Base-by-base conservation (phyloP, 177 flowering plant genomes). In the Telopea speciosissima region DNA sequence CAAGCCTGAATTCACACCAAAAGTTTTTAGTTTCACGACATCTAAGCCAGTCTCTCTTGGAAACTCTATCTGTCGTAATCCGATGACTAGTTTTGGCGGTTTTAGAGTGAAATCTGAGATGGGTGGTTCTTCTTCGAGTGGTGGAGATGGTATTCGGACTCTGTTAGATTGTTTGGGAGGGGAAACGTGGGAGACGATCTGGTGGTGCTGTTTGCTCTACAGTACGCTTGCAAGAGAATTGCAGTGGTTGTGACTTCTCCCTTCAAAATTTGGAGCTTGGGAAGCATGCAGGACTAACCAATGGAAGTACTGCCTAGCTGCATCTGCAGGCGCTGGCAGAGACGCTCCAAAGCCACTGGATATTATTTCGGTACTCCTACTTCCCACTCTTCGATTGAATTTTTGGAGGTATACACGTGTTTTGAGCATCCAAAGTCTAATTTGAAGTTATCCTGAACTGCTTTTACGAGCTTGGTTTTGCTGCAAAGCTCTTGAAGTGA, bases 331-430 rank as follows among this genome's bases (percentile, higher is more conserved):
- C 12, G 73, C 75, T 0, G 90, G 65, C 2, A 83, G 96, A 73
- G 97, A 95, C 76, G 85, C 82, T n/a, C 92, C 97, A 1, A 94
- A 94, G 83, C 97, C 97, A 0, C 89, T 94, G 25, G 99, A 92
- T 69, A 76, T 90, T 25, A 90, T 92, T 24, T 87, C 96, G 73
- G 99, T 92, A 75, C 24, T 67, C 73, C 69, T 69, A 58, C 36
- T 79, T n/a, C 70, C 63, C 66, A 69, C 31, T 73, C 49, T 69
- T 77, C 44, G 72, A 62, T 75, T 77, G 73, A 58, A 19, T 68
- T 72, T 71, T 42, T 52, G 5, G 70, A 62, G 74, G 62, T 70
- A 54, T 60, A 65, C 0, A 40, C 5, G 23, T 52, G 24, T 68
- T 73, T 11, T 24, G 24, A 49, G 21, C 13, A 36, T 5, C 16